phyloP scores from a whole-genome alignment of 805 yeast genomes.

The Saturnispora sekii region DNA sequence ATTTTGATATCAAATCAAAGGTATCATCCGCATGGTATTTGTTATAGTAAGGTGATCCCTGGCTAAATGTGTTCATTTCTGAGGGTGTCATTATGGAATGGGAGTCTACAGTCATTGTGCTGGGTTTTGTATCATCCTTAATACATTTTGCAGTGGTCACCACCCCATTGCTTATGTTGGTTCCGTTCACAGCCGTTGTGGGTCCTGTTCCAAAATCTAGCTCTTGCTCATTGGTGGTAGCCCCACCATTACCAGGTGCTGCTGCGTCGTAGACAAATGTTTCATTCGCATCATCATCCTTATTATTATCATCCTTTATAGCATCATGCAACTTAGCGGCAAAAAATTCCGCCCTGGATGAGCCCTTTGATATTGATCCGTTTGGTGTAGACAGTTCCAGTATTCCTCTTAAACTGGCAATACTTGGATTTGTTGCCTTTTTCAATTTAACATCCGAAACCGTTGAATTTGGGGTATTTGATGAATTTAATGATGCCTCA shows the following conservation, averaged over 20 bases:
- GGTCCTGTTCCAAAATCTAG: conserved; percentile 5
- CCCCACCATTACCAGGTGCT: background rate
- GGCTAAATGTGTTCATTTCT: conserved; percentile 1
- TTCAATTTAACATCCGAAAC: conserved; percentile 10
- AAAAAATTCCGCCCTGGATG: conserved; percentile 83
- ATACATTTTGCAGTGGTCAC: background rate
- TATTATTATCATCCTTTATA: conserved; percentile 74
- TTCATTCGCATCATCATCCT: conserved; percentile 73
- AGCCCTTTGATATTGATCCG: conserved; percentile 31
- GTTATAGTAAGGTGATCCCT: conserved; percentile 5
- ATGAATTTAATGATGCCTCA: background rate
- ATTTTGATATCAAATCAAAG: conserved; percentile 15
- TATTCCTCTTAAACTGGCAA: conserved; percentile 22
- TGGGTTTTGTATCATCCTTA: conserved; percentile 1
- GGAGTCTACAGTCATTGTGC: conserved; percentile 2
- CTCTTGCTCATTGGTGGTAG: conserved; percentile 12
- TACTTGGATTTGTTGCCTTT: conserved; percentile 17
- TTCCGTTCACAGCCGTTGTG: background rate
- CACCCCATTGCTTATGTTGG: no score
- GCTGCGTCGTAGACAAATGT: conserved; percentile 85
- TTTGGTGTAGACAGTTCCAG: conserved; percentile 19
- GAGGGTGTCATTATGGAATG: conserved; percentile 3
- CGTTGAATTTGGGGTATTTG: background rate
- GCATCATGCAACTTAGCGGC: conserved; percentile 95
- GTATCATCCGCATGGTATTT: conserved; percentile 8